Conservation (phyloP, 306 rosid genomes). For the Macrotyloma uniflorum region DNA sequence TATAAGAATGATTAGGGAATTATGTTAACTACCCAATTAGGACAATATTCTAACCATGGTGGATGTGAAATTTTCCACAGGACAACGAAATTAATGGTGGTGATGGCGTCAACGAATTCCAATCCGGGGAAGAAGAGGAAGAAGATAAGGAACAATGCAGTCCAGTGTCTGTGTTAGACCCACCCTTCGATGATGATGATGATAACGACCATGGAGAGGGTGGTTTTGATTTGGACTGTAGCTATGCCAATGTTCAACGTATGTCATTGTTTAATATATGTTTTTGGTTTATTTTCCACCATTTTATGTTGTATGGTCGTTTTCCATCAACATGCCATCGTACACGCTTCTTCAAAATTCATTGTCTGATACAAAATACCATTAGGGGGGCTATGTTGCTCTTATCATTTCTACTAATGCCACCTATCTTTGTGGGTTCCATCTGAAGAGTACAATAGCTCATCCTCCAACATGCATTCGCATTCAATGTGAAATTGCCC, state of each 20-base stretch:
- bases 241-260: conserved; percentile 90
- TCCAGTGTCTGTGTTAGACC: conserved; percentile 92
- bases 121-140: conserved; percentile 63
- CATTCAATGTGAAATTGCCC: conserved; percentile 46
- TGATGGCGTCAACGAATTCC: conserved; percentile 50
- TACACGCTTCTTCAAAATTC: conserved; percentile 38
- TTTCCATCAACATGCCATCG: conserved; percentile 44
- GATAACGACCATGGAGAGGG: conserved; percentile 40
- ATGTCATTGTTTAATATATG: conserved; percentile 42
- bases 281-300: neutral
- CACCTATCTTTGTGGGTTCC: conserved; percentile 74
- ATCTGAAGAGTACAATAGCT: conserved; percentile 39
- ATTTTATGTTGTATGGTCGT: conserved; percentile 53
- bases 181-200: conserved; percentile 81
- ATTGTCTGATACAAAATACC: conserved; percentile 36
- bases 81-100: conserved; percentile 46
- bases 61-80: conserved; percentile 44
- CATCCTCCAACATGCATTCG: conserved; percentile 30
- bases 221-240: conserved; percentile 70
- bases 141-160: conserved; percentile 96
- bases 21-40: conserved; percentile 36
- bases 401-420: conserved; percentile 35
- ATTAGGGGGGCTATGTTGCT: conserved; percentile 30
- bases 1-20: conserved; percentile 32
- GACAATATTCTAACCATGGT: conserved; percentile 33